Evolutionary conservation across 2,329 filamentous ascomycete species (phyloP).

Genomic region (Fonsecaea erecta): DNA sequence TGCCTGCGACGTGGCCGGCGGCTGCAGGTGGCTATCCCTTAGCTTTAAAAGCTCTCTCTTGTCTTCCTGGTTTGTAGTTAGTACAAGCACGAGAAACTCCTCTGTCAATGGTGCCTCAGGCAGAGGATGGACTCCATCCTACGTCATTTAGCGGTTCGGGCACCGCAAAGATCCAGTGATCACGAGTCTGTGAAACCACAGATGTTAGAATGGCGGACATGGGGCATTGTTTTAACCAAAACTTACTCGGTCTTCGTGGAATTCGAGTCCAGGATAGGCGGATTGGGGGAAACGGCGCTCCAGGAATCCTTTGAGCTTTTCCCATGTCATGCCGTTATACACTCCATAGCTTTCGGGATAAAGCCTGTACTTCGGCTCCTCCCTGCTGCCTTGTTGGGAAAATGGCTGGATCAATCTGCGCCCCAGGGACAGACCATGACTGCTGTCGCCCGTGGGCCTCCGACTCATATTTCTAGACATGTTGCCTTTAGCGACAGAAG

Average conservation of each 20-base stretch:
- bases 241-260: slow-evolving; percentile 5
- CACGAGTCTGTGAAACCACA: background rate
- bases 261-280: slow-evolving; percentile 7
- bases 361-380: background rate
- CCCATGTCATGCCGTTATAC: slow-evolving; percentile 12
- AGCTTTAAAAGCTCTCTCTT: background rate
- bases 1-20: background rate
- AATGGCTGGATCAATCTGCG: slow-evolving; percentile 3
- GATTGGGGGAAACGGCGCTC: slow-evolving; percentile 6
- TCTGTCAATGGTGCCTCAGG: background rate
- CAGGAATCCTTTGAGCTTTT: slow-evolving; percentile 14
- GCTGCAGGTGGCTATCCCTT: background rate
- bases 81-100: background rate
- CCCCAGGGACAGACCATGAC: background rate
- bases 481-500: background rate
- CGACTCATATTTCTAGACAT: background rate
- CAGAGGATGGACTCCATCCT: background rate
- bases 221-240: background rate
- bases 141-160: background rate
- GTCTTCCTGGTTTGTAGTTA: background rate
- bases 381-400: background rate
- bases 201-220: background rate
- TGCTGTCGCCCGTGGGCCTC: slow-evolving; percentile 1
- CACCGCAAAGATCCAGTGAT: background rate
- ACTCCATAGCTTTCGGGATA: background rate